Evolutionary conservation across 345 rosid species (phyloP), one percentile per base, ranked within the genome.

Genomic region (Cardamine resedifolia): DNA sequence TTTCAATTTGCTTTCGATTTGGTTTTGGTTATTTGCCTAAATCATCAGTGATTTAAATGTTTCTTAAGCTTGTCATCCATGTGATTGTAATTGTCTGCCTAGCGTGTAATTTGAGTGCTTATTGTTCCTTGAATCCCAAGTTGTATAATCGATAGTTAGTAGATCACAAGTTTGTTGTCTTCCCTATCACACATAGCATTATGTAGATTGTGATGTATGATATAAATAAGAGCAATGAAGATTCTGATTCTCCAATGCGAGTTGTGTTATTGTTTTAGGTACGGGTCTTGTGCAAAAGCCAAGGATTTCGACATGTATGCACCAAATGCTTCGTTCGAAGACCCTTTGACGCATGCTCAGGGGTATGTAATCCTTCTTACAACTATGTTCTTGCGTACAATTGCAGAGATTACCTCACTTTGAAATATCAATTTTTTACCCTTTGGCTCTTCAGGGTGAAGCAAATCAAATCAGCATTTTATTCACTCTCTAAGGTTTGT

Each of bases 401-500:
- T 21, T 49, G 10, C 24, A 41, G 15, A 14, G 38, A 16, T 60
- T 39, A 39, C 10, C 23, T 56, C 39, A 20, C 23, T 7, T 30
- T 49, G n/a, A 27, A 20, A 19, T 34, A 14, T 24, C 31, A 6
- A 9, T 44, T 44, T n/a, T n/a, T n/a, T n/a, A n/a, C n/a, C n/a
- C n/a, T n/a, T 15, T 33, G 20, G 44, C n/a, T 58, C 44, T 70
- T 48, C 87, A 93, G 97, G 84, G 84, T 89, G 80, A 81, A 83
- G 79, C 92, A 93, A 84, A 93, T 93, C 84, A 90, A 93, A 71
- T 93, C 98, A 79, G 86, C 96, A 56, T 93, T 93, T 80, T 90
- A 93, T 78, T 87, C 96, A 20, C 60, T 93, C 70, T 6, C 92
- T 6, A 93, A 89, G 97, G 97, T 86, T 50, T n/a, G n/a, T n/a